Percentiles rank a stretch among this genome's conserved stretches.
These are phyloP conservation scores for Candida sanyiensis DNA, from an alignment of 805 yeast species.

Conservation along the genomic window DNA sequence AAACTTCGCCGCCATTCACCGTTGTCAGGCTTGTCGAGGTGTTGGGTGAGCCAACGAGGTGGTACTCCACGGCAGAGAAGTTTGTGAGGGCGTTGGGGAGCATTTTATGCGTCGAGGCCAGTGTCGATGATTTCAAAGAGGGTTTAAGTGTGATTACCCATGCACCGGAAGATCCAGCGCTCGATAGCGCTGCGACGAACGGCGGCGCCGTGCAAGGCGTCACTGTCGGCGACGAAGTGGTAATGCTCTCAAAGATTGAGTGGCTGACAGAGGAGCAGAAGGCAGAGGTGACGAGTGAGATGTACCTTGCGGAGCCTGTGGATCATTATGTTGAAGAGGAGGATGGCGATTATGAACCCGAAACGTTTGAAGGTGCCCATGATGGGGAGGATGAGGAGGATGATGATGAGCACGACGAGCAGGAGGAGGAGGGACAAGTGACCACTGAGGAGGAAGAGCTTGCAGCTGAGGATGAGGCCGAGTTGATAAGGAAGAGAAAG, in stretches of 20 bases:
- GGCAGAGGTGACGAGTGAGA: conserved; percentile 17
- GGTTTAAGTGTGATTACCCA: no score
- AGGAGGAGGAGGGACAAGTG: conserved; percentile 3
- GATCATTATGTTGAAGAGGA: conserved; percentile 7
- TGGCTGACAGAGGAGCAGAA: conserved; percentile 24
- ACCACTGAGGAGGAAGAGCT: conserved; percentile 8
- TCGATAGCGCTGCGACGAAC: no score
- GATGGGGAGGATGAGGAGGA: background rate
- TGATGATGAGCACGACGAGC: conserved; percentile 5
- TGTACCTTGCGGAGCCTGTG: conserved; percentile 14
- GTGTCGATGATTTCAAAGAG: conserved; percentile 11
- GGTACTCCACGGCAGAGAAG: conserved; percentile 34
- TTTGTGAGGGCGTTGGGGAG: conserved; percentile 38
- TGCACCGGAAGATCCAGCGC: no score
- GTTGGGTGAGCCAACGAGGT: conserved; percentile 38
- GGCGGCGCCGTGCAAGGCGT: conserved; percentile 5
- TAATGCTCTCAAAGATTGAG: conserved; percentile 20
- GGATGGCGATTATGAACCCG: conserved; percentile 4
- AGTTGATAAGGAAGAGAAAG: conserved; percentile 12
- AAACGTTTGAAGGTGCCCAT: no score
- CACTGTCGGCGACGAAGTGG: conserved; percentile 20
- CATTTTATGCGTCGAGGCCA: conserved; percentile 17
- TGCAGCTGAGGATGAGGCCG: conserved; percentile 4
- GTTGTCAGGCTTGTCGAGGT: conserved; percentile 43
- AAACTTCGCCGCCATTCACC: conserved; percentile 41